phyloP scores from a whole-genome alignment of 306 rosid species.

The Quercus suber region DNA sequence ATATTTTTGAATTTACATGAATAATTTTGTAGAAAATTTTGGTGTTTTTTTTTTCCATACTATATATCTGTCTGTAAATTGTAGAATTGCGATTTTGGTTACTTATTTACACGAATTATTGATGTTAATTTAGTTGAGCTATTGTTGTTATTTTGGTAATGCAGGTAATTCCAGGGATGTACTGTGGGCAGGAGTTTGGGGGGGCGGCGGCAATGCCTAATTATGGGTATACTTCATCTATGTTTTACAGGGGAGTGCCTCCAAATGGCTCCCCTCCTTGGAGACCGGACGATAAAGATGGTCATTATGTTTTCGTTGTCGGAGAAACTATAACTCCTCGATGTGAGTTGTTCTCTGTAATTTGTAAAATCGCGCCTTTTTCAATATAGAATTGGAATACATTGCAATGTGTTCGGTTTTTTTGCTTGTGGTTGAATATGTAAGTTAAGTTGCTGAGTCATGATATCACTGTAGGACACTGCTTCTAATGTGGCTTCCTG shows the following conservation, averaged over 20 bases:
- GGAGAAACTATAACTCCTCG: conserved; percentile 71
- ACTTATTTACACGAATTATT: neutral
- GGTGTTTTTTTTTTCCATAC: too few species aligned
- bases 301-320: conserved; percentile 56
- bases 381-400: neutral
- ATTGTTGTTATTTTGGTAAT: neutral
- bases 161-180: conserved; percentile 57
- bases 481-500: neutral
- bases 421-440: neutral
- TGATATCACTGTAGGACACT: neutral
- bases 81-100: too few species aligned
- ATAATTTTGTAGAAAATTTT: too few species aligned
- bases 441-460: neutral
- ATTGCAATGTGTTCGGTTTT: neutral
- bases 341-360: conserved; percentile 38
- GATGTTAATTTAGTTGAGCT: neutral
- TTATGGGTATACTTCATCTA: conserved; percentile 47
- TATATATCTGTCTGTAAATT: too few species aligned
- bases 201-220: conserved; percentile 46
- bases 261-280: conserved; percentile 72
- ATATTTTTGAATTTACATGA: too few species aligned
- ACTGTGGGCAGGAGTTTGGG: conserved; percentile 61
- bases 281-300: conserved; percentile 83
- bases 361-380: neutral
- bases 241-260: conserved; percentile 54